These are phyloP conservation scores for Neoarthrinium moseri DNA, from an alignment of 2,329 filamentous ascomycete genomes.

Conservation along the genomic window DNA sequence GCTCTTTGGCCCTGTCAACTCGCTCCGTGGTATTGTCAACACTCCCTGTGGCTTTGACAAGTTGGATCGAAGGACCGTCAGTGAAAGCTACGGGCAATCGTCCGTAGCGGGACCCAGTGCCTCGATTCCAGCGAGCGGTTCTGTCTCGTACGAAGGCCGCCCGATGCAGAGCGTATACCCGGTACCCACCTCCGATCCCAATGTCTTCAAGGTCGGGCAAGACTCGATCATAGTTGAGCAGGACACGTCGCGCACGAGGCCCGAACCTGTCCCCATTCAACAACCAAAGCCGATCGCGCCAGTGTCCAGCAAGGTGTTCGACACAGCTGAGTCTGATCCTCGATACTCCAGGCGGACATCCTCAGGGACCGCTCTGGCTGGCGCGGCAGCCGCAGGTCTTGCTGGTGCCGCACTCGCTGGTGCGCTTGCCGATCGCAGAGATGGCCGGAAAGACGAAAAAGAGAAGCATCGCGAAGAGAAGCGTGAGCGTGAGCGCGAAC, in stretches of 20 bases:
- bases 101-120: not conserved
- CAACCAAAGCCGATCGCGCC: slow-evolving; percentile 80
- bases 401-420: slow-evolving; percentile 50
- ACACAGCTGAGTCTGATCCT: slow-evolving; percentile 41
- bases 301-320: slow-evolving; percentile 68
- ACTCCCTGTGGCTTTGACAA: slow-evolving; percentile 55
- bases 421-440: slow-evolving; percentile 35
- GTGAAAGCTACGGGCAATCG: slow-evolving; percentile 32
- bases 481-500: slow-evolving; percentile 25
- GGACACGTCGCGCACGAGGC: slow-evolving; percentile 42
- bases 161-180: slow-evolving; percentile 66
- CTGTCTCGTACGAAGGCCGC: slow-evolving; percentile 31
- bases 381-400: slow-evolving; percentile 45
- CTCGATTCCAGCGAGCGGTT: slow-evolving; percentile 32
- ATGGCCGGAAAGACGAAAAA: slow-evolving; percentile 25
- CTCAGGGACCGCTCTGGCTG: slow-evolving; percentile 39
- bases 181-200: slow-evolving; percentile 64
- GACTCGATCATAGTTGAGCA: slow-evolving; percentile 45
- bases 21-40: slow-evolving; percentile 55
- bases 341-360: slow-evolving; percentile 32
- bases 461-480: slow-evolving; percentile 19
- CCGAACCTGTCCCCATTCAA: slow-evolving; percentile 69
- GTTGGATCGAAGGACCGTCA: slow-evolving; percentile 26
- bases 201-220: slow-evolving; percentile 56
- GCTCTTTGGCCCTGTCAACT: slow-evolving; percentile 60